Conservation (phyloP, 2,329 filamentous ascomycete genomes). For the Aureobasidium subglaciale region DNA sequence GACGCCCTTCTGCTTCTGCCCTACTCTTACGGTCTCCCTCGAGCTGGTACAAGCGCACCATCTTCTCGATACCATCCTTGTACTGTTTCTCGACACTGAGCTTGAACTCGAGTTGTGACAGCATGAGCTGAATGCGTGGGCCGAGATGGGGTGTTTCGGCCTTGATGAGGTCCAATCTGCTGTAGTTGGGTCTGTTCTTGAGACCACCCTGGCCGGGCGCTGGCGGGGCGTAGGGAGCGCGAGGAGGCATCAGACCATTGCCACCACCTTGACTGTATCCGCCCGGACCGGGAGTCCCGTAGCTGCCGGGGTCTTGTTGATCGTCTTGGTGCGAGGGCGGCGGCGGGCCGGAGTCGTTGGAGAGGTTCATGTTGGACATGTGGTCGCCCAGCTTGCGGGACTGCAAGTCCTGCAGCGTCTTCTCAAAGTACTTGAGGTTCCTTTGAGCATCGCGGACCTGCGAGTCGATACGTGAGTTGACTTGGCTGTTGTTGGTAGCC, state of each 20-base stretch:
- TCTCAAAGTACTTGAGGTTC: conserved; percentile 94
- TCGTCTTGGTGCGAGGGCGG: conserved; percentile 13
- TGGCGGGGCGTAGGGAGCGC: conserved; percentile 69
- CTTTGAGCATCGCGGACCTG: conserved; percentile 90
- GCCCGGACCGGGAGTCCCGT: conserved; percentile 49
- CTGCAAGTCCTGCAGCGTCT: conserved; percentile 81
- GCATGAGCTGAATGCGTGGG: conserved; percentile 96
- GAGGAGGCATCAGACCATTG: conserved; percentile 69
- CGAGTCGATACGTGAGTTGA: conserved; percentile 82
- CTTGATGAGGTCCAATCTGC: conserved; percentile 97
- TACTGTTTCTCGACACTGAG: conserved; percentile 98
- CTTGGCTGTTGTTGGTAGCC: conserved; percentile 87
- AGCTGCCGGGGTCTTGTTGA: conserved; percentile 29
- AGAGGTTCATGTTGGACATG: conserved; percentile 60
- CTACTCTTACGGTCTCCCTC: conserved; percentile 95
- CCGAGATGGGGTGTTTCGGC: conserved; percentile 94
- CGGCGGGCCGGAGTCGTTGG: conserved; percentile 37
- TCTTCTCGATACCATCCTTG: conserved; percentile 97
- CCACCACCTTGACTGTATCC: conserved; percentile 57
- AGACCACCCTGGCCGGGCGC: conserved; percentile 62
- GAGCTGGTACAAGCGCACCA: conserved; percentile 96
- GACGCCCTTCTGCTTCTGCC: conserved; percentile 79
- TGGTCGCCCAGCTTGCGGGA: conserved; percentile 66
- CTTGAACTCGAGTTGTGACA: conserved; percentile 98
- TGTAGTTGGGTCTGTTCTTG: conserved; percentile 84